Evolutionary conservation across 1,284 basidiomycete species (phyloP).

Genomic region (Malassezia sp.): DNA sequence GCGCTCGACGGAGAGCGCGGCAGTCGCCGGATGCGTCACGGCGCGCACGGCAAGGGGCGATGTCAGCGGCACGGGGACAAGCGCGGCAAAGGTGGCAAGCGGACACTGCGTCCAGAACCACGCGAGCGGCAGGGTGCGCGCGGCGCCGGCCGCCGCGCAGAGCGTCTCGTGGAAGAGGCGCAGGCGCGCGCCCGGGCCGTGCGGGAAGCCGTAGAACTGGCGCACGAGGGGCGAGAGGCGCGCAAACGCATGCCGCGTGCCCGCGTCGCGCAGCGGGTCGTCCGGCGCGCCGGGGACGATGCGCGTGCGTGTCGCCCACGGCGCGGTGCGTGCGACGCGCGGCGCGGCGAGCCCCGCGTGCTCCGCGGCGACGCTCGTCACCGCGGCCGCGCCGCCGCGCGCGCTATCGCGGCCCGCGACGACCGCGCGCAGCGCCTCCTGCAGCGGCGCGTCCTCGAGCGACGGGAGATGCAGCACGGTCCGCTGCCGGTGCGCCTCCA

Average conservation of each 20-base stretch:
- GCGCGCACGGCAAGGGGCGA: conserved; percentile 11
- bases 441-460: not conserved
- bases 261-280: conserved; percentile 3
- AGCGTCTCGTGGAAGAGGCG: conserved; percentile 23
- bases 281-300: not conserved
- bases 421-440: not conserved
- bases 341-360: conserved; percentile 13
- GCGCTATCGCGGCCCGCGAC: not conserved
- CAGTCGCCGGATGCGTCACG: conserved; percentile 8
- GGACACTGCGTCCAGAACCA: conserved; percentile 30
- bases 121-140: conserved; percentile 13
- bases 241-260: conserved; percentile 15
- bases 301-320: conserved; percentile 19
- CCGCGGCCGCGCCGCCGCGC: not conserved
- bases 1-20: conserved; percentile 9
- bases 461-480: not conserved
- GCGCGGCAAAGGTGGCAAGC: conserved; percentile 17
- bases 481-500: conserved; percentile 7
- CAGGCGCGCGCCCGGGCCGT: conserved; percentile 22
- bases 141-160: not conserved
- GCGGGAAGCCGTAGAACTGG: conserved; percentile 23
- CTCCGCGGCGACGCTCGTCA: not conserved
- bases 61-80: conserved; percentile 12
- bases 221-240: conserved; percentile 17
- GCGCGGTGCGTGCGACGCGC: conserved; percentile 22